Evolutionary conservation across 257 asterid species (phyloP), one percentile per base, ranked within the genome.

Genomic region (Solanum tarapatanum): DNA sequence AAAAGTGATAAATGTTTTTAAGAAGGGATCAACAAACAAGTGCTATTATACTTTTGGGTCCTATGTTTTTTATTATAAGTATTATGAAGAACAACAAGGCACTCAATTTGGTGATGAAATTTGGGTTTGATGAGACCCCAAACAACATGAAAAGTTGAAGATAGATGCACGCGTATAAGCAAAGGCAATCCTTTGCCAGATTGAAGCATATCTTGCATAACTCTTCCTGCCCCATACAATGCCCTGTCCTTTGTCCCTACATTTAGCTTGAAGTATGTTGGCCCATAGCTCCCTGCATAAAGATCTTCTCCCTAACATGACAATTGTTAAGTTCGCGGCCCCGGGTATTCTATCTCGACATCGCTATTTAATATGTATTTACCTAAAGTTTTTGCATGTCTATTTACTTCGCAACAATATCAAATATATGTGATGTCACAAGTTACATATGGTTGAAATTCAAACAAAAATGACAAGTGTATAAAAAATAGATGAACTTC

Each of bases 191-290:
- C 99, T 9, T 87, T 90, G 12, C 88, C 89, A n/a, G 97, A 92
- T 77, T 92, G 93, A 0, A 96, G 92, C 92, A 94, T 76, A 73
- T 95, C 99, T 26, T 94, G 90, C 99, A 96, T 96, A 89, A 60
- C 89, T 86, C 96, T 91, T 79, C 99, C 99, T 6, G 97, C 99
- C 66, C 97, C 96, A 88, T 95, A 96, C 94, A 95, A 92, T 21
- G 98, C 87, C 88, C 91, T 96, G 28, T 89, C 93, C 85, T 87
- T 92, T 17, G 95, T 95, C 82, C 96, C 98, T 69, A 92, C 89
- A 23, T 11, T 86, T 75, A 96, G 39, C 74, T 87, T 91, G 62
- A 93, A 87, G 70, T 19, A 2, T 33, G 95, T 89, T 58, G 73
- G 72, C 62, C 89, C 94, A 80, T 85, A 69, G 24, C 88, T 88